Evolutionary conservation across 768 basidiomycete species (phyloP).

Genomic region (Rossbeevera mucosa): DNA sequence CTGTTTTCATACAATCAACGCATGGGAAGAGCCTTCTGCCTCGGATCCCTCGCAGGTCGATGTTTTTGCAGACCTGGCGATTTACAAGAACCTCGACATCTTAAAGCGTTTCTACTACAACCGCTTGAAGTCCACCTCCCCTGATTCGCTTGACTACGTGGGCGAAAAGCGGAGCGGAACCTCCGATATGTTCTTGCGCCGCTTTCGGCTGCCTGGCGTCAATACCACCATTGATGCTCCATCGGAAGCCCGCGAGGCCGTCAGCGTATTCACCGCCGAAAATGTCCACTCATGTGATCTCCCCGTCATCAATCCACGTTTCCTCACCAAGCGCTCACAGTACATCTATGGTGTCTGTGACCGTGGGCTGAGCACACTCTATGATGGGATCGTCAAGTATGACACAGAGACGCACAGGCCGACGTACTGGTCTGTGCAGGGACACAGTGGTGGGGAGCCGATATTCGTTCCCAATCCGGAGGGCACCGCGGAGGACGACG

Average conservation of each 20-base stretch:
- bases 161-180: conserved; percentile 16
- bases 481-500: conserved; percentile 31
- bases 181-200: conserved; percentile 23
- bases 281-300: conserved; percentile 33
- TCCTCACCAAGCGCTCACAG: conserved; percentile 30
- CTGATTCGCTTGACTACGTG: conserved; percentile 22
- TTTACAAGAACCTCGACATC: conserved; percentile 31
- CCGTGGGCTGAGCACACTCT: conserved; percentile 29
- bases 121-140: conserved; percentile 23
- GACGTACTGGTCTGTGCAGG: conserved; percentile 26
- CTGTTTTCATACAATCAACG: conserved; percentile 38
- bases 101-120: conserved; percentile 32
- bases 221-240: conserved; percentile 15
- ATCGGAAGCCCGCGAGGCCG: conserved; percentile 14
- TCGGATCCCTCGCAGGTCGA: conserved; percentile 26
- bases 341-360: conserved; percentile 32
- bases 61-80: conserved; percentile 34
- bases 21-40: conserved; percentile 31
- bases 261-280: conserved; percentile 20
- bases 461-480: conserved; percentile 34
- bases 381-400: conserved; percentile 35
- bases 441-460: conserved; percentile 34
- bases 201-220: conserved; percentile 30
- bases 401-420: conserved; percentile 25
- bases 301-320: conserved; percentile 31